These are phyloP conservation scores for Knoxdaviesia proteae DNA, from an alignment of 2,329 filamentous ascomycete genomes.

Conservation along the genomic window DNA sequence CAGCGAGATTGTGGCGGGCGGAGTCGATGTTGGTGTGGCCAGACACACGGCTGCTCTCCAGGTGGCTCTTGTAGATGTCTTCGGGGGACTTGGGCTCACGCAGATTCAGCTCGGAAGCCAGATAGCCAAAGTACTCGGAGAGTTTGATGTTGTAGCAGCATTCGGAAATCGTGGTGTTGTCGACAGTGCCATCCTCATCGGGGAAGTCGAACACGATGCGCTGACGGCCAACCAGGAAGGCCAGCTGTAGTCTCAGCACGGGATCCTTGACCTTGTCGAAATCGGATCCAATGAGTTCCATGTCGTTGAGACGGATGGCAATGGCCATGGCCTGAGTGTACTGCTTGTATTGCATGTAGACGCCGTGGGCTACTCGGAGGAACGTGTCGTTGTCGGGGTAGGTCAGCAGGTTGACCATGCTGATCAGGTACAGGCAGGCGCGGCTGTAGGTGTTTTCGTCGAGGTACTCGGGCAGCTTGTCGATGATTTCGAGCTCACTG, in stretches of 20 bases:
- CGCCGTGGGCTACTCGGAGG: constrained; percentile 74
- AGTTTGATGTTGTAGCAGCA: constrained; percentile 75
- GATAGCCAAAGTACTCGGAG: constrained; percentile 77
- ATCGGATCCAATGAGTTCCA: constrained; percentile 60
- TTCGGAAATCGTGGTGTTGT: constrained; percentile 57
- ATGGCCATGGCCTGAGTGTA: constrained; percentile 84
- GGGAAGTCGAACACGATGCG: constrained; percentile 61
- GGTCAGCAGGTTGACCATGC: constrained; percentile 93
- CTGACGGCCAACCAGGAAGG: constrained; percentile 80
- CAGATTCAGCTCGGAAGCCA: constrained; percentile 92
- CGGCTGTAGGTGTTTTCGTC: constrained; percentile 86
- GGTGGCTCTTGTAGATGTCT: constrained; percentile 97
- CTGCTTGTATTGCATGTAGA: constrained; percentile 86
- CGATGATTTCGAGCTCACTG: constrained; percentile 94
- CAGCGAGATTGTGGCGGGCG: constrained; percentile 83
- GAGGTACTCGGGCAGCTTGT: constrained; percentile 69
- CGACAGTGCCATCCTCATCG: constrained; percentile 35
- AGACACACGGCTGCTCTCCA: constrained; percentile 83
- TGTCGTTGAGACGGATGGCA: constrained; percentile 81
- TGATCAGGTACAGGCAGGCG: constrained; percentile 95
- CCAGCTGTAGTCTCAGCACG: constrained; percentile 77
- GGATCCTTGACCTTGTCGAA: constrained; percentile 65
- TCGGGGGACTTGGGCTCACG: constrained; percentile 91
- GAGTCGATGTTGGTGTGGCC: constrained; percentile 92
- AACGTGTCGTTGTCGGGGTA: constrained; percentile 96